Percentiles rank a stretch among this genome's conserved stretches.
These are phyloP conservation scores for Prillingera fragicola DNA, from an alignment of 1,284 basidiomycete genomes.

Conservation along the genomic window DNA sequence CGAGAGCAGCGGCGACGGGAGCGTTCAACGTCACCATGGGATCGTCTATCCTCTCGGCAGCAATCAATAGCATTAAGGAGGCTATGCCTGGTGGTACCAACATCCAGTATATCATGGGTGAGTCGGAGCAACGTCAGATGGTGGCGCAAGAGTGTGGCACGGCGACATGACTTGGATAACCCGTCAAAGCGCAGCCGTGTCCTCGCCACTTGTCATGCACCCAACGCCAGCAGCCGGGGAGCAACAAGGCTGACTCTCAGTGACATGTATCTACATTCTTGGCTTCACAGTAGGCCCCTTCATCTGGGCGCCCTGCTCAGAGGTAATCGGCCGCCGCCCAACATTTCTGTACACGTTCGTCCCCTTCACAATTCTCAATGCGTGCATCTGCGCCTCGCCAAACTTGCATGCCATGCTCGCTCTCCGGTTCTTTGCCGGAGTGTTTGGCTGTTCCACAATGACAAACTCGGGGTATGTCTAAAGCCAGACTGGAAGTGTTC, in stretches of 20 bases:
- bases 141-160: no score
- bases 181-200: no score
- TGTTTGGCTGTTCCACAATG: slow-evolving; percentile 46
- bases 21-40: slow-evolving; percentile 21
- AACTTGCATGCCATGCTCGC: slow-evolving; percentile 48
- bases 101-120: slow-evolving; percentile 19
- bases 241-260: slow-evolving; percentile 10
- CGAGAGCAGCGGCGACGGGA: slow-evolving; percentile 12
- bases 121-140: neutral
- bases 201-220: no score
- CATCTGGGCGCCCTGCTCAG: slow-evolving; percentile 31
- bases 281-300: slow-evolving; percentile 16
- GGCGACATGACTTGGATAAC: no score
- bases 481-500: no score
- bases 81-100: slow-evolving; percentile 18
- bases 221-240: no score
- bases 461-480: slow-evolving; percentile 51
- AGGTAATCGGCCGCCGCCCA: slow-evolving; percentile 38
- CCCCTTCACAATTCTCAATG: slow-evolving; percentile 47
- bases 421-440: slow-evolving; percentile 49
- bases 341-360: slow-evolving; percentile 46
- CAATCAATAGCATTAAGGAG: slow-evolving; percentile 16
- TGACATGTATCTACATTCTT: slow-evolving; percentile 13
- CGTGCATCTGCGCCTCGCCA: slow-evolving; percentile 43
- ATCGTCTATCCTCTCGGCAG: slow-evolving; percentile 19